Conservation (phyloP, 75 land plant species). For the Azolla pinnata region DNA sequence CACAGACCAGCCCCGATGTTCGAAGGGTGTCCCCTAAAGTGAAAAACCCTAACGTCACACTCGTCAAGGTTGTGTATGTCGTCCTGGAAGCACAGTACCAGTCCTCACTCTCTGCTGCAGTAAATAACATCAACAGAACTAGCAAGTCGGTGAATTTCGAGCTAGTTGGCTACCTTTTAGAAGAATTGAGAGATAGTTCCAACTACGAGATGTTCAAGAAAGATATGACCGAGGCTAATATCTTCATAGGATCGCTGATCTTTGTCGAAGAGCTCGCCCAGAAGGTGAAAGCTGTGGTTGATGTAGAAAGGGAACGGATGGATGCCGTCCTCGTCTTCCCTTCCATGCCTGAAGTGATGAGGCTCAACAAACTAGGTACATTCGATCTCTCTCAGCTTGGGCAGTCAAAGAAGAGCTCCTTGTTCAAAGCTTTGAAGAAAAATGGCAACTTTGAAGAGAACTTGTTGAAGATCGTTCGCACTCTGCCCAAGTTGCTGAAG, state of each 20-base stretch:
- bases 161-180: conserved; percentile 95
- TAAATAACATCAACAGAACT: conserved; percentile 44
- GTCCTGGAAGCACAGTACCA: conserved; percentile 96
- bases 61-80: conserved; percentile 86
- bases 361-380: conserved; percentile 89
- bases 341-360: conserved; percentile 99
- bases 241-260: conserved; percentile 95
- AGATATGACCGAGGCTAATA: conserved; percentile 82
- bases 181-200: conserved; percentile 73
- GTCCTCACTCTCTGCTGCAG: conserved; percentile 77
- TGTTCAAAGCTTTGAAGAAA: conserved; percentile 85
- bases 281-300: conserved; percentile 85
- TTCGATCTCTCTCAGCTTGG: conserved; percentile 96
- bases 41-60: conserved; percentile 32
- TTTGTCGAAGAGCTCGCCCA: conserved; percentile 95
- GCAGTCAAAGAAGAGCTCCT: conserved; percentile 84
- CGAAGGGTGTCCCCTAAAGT: conserved; percentile 67
- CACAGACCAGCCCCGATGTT: conserved; percentile 70
- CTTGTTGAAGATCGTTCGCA: conserved; percentile 93
- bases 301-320: conserved; percentile 75
- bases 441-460: conserved; percentile 92
- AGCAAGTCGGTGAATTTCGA: conserved; percentile 46
- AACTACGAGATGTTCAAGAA: conserved; percentile 66
- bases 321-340: conserved; percentile 98
- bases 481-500: conserved; percentile 94